Evolutionary conservation across 805 yeast species (phyloP).

Genomic region (Myxozyma nipponensis): DNA sequence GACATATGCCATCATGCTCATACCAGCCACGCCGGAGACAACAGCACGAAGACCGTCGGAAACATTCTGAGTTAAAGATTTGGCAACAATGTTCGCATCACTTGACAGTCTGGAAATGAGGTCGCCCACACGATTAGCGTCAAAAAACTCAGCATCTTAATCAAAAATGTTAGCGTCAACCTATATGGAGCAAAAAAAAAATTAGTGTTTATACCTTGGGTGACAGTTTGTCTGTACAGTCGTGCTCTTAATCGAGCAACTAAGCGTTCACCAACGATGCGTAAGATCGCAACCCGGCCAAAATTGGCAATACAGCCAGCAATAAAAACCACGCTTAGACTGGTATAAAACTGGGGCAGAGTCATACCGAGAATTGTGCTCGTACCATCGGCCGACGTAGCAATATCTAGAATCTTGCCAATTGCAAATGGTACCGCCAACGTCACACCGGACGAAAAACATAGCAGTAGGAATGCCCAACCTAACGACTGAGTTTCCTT

Average conservation of each 20-base stretch:
- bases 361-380: slow-evolving; percentile 55
- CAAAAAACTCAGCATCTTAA: slow-evolving; percentile 80
- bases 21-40: slow-evolving; percentile 79
- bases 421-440: slow-evolving; percentile 74
- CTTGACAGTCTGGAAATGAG: slow-evolving; percentile 81
- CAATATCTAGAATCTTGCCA: slow-evolving; percentile 80
- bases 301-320: slow-evolving; percentile 76
- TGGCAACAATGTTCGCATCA: slow-evolving; percentile 83
- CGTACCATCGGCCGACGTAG: slow-evolving; percentile 42
- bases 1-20: slow-evolving; percentile 87
- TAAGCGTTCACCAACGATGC: slow-evolving; percentile 78
- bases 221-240: slow-evolving; percentile 68
- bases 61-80: slow-evolving; percentile 80
- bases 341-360: slow-evolving; percentile 58
- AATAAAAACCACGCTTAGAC: slow-evolving; percentile 58
- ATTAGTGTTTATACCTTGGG: slow-evolving; percentile 44
- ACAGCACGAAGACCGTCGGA: slow-evolving; percentile 88
- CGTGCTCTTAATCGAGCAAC: slow-evolving; percentile 80
- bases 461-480: slow-evolving; percentile 60
- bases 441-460: slow-evolving; percentile 70
- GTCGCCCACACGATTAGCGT: slow-evolving; percentile 86
- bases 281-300: slow-evolving; percentile 70
- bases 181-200: neutral
- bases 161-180: neutral
- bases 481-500: slow-evolving; percentile 53